Conservation (phyloP, 2,329 filamentous ascomycete species). For the Stachybotrys echinatus region DNA sequence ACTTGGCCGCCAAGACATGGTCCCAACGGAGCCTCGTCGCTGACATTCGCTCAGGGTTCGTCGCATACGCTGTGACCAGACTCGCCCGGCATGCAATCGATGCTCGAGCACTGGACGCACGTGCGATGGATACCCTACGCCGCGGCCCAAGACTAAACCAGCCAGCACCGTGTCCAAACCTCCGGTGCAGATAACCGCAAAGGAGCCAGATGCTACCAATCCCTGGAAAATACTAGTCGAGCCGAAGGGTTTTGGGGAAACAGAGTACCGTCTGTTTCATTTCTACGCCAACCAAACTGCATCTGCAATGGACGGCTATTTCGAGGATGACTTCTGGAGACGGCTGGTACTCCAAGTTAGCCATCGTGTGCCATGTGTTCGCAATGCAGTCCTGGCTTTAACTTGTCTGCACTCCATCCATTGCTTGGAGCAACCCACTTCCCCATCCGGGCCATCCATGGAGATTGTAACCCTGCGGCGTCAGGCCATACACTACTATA, state of each 20-base stretch:
- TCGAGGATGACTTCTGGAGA: slow-evolving; percentile 1
- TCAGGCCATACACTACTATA: background rate
- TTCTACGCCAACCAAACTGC: background rate
- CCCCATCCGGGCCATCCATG: too few species aligned
- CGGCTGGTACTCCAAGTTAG: background rate
- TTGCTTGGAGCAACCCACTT: background rate
- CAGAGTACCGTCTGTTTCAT: background rate
- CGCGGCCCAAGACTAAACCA: background rate
- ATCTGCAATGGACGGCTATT: background rate
- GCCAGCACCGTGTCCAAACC: background rate
- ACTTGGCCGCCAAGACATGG: background rate
- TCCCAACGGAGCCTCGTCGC: background rate
- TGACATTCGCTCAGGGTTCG: background rate
- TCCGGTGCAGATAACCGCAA: background rate
- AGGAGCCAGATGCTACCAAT: background rate
- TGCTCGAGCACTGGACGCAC: background rate
- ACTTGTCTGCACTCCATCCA: background rate
- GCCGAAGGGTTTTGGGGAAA: background rate
- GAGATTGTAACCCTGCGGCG: background rate
- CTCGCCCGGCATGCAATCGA: background rate
- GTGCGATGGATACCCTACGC: slow-evolving; percentile 1
- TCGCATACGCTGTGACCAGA: background rate
- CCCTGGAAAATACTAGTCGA: background rate
- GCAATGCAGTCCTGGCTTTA: slow-evolving; percentile 1
- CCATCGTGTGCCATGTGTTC: background rate